Conservation (phyloP, 768 basidiomycete genomes). For the Tephrocybe sp. region DNA sequence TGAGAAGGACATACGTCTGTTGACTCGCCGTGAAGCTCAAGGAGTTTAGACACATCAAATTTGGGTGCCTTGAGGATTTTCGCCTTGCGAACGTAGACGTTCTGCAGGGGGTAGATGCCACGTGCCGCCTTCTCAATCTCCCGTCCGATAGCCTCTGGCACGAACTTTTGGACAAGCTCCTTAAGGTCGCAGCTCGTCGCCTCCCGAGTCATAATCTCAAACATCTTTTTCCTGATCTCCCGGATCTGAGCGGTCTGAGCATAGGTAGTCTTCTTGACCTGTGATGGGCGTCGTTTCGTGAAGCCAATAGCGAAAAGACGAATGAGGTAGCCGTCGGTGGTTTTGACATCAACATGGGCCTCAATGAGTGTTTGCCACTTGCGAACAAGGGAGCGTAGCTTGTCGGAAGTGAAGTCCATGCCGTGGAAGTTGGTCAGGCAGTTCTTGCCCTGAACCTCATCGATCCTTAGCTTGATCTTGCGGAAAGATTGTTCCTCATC, state of each 20-base stretch:
- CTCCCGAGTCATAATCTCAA: constrained; percentile 97
- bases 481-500: constrained; percentile 99
- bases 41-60: constrained; percentile 91
- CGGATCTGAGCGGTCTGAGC: constrained; percentile 93
- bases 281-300: constrained; percentile 94
- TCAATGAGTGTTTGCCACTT: constrained; percentile 99
- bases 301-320: constrained; percentile 98
- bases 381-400: constrained; percentile 97
- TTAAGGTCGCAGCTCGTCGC: constrained; percentile 94
- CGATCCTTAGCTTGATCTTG: constrained; percentile 98
- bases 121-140: constrained; percentile 98
- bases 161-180: constrained; percentile 97
- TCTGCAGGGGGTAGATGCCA: constrained; percentile 98
- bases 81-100: constrained; percentile 98
- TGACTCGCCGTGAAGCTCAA: constrained; percentile 95
- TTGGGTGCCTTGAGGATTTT: constrained; percentile 99
- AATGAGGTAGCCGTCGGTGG: constrained; percentile 98
- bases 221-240: constrained; percentile 99
- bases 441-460: constrained; percentile 97
- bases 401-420: constrained; percentile 99
- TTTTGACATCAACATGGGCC: constrained; percentile 98
- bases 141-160: constrained; percentile 97
- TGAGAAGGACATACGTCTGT: constrained; percentile 68
- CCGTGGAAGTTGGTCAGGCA: constrained; percentile 99
- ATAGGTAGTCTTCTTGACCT: constrained; percentile 99